phyloP scores from a whole-genome alignment of 495 filamentous ascomycete genomes.

The Aspergillus steynii region DNA sequence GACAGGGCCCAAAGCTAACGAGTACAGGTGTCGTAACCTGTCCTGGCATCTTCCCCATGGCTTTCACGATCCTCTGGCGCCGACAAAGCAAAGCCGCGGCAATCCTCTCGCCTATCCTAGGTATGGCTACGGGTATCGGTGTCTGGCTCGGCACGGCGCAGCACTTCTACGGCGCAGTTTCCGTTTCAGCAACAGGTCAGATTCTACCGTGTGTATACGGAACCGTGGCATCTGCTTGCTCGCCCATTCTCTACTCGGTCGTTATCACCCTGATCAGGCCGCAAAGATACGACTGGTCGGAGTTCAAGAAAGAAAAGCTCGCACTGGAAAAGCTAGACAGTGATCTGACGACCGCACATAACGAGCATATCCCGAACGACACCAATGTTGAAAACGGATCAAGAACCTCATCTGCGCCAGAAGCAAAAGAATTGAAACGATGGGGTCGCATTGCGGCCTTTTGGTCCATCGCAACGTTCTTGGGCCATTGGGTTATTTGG shows the following conservation, averaged over 20 bases:
- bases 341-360: slow-evolving; percentile 25
- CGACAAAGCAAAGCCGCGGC: slow-evolving; percentile 45
- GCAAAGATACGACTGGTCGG: slow-evolving; percentile 37
- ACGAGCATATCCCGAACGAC: slow-evolving; percentile 9
- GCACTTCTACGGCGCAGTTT: slow-evolving; percentile 42
- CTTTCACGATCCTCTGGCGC: slow-evolving; percentile 51
- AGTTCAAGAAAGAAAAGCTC: slow-evolving; percentile 38
- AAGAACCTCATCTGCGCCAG: slow-evolving; percentile 1
- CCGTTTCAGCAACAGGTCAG: slow-evolving; percentile 46
- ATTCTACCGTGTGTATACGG: slow-evolving; percentile 47
- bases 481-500: slow-evolving; percentile 38
- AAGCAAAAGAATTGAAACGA: slow-evolving; percentile 35
- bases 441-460: slow-evolving; percentile 38
- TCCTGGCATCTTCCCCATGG: slow-evolving; percentile 50
- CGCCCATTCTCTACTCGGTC: slow-evolving; percentile 37
- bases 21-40: slow-evolving; percentile 38
- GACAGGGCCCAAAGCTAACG: not conserved
- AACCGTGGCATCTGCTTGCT: slow-evolving; percentile 40
- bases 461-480: slow-evolving; percentile 37
- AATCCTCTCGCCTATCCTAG: slow-evolving; percentile 44
- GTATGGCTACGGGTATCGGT: slow-evolving; percentile 41
- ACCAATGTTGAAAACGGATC: slow-evolving; percentile 11
- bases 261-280: slow-evolving; percentile 34
- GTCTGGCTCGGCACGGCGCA: slow-evolving; percentile 50
- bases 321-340: slow-evolving; percentile 32